phyloP scores from a whole-genome alignment of 805 yeast species.

The Komagataella mondaviorum region DNA sequence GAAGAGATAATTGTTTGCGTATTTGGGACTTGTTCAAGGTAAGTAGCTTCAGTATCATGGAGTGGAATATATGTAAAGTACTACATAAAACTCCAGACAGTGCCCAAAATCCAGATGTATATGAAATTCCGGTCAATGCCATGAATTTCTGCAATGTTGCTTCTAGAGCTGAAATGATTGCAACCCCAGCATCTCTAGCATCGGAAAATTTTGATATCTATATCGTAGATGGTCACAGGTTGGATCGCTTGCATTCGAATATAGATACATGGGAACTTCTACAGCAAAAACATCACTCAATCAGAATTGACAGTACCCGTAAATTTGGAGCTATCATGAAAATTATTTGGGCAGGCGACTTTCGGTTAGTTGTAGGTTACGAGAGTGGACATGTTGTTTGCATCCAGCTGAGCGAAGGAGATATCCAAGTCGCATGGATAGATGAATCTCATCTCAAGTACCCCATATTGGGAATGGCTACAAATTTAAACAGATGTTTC shows the following conservation, averaged over 20 bases:
- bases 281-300: not conserved
- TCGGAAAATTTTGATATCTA: slow-evolving; percentile 58
- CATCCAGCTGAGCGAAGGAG: not conserved
- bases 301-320: slow-evolving; percentile 2
- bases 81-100: slow-evolving; percentile 9
- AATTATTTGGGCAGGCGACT: slow-evolving; percentile 22
- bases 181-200: slow-evolving; percentile 52
- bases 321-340: slow-evolving; percentile 62
- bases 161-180: slow-evolving; percentile 11
- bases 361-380: slow-evolving; percentile 39
- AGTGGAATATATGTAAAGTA: slow-evolving; percentile 7
- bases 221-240: slow-evolving; percentile 3
- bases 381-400: slow-evolving; percentile 54
- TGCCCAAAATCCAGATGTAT: slow-evolving; percentile 13
- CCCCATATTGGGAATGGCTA: not conserved
- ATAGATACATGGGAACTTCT: not conserved
- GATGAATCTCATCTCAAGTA: not conserved
- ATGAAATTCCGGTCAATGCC: slow-evolving; percentile 56
- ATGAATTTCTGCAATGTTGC: slow-evolving; percentile 63
- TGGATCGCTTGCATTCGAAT: not conserved
- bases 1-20: slow-evolving; percentile 43
- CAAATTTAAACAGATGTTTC: slow-evolving; percentile 11
- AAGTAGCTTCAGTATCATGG: slow-evolving; percentile 9
- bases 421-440: not conserved
- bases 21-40: slow-evolving; percentile 27